Base-by-base conservation (phyloP, 2,329 filamentous ascomycete species). In the Nannizzia gypsea region DNA sequence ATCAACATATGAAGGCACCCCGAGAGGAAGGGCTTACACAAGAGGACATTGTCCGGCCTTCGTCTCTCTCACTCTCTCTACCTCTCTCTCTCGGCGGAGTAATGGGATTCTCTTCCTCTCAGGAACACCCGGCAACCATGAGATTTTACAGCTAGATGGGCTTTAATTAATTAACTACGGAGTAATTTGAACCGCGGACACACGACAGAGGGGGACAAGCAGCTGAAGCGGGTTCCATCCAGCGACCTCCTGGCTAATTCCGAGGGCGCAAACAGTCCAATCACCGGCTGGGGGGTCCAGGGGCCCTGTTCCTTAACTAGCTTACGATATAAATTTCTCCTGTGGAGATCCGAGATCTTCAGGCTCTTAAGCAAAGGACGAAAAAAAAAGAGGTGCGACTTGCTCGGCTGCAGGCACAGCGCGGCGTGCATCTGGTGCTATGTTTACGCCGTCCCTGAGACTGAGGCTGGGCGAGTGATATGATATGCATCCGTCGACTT, bases 161-260 rank as follows among this genome's bases (percentile, higher is more conserved):
- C 42, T 46, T 46, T 20, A 46, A 46, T 46, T 46, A 46, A 36
- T 36, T 36, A 36, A 46, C 20, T 46, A 46, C 31, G 31, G 31
- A 36, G 31, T 36, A 2, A 31, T 46, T n/a, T n/a, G 42, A 22
- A 46, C 20, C 42, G 17, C 42, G 46, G 24, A 52, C 22, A 52
- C 46, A 52, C 46, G 22, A 52, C 46, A 52, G 31, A 36, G 31
- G 31, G 31, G 31, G 31, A 36, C 31, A 36, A 36, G 31, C 31
- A 52, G 46, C 46, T 52, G 46, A 52, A 36, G 46, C 46, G 46
- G 42, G 42, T 24, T 46, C 42, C 42, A 46, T 46, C 42, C 42
- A 46, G 9, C 46, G 46, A 42, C 6, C 38, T 42, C 38, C 38
- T 42, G 13, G 38, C 15, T 6, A 42, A n/a, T 42, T 42, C 38